Evolutionary conservation across 441 rosid genomes (phyloP).

Genomic region (Euphorbia celastroides): DNA sequence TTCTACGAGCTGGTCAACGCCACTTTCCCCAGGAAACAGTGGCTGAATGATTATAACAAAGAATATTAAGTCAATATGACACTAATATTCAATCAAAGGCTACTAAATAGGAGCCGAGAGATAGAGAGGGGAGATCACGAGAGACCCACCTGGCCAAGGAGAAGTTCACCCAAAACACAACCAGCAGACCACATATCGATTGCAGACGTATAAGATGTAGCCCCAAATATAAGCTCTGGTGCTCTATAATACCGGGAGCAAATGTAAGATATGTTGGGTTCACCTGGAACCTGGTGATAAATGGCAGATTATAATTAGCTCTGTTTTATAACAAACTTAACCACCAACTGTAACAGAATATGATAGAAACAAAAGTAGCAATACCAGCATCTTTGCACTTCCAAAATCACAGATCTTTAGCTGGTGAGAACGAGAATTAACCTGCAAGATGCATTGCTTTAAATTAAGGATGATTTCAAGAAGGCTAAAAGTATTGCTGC

Average conservation of each 20-base stretch:
- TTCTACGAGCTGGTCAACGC: conserved; percentile 90
- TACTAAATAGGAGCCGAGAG: neutral
- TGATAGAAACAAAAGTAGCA: conserved; percentile 1
- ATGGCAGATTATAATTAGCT: conserved; percentile 19
- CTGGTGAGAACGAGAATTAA: conserved; percentile 72
- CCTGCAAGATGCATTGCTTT: conserved; percentile 39
- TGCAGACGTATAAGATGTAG: conserved; percentile 71
- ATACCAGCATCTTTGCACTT: conserved; percentile 92
- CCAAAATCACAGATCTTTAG: conserved; percentile 89
- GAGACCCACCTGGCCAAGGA: conserved; percentile 69
- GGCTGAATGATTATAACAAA: conserved; percentile 42
- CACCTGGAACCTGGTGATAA: conserved; percentile 63
- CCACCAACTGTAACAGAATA: neutral
- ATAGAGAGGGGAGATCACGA: neutral
- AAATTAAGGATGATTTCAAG: conserved; percentile 6
- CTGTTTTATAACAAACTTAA: neutral
- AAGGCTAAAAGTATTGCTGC: neutral
- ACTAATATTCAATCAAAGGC: conserved; percentile 1
- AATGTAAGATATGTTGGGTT: conserved; percentile 81
- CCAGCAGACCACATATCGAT: conserved; percentile 89
- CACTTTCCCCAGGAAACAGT: conserved; percentile 88
- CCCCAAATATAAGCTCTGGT: conserved; percentile 92
- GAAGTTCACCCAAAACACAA: conserved; percentile 80
- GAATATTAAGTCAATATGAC: neutral
- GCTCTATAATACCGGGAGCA: conserved; percentile 87